Evolutionary conservation across 306 rosid genomes (phyloP).

Genomic region (Acacia crassicarpa): DNA sequence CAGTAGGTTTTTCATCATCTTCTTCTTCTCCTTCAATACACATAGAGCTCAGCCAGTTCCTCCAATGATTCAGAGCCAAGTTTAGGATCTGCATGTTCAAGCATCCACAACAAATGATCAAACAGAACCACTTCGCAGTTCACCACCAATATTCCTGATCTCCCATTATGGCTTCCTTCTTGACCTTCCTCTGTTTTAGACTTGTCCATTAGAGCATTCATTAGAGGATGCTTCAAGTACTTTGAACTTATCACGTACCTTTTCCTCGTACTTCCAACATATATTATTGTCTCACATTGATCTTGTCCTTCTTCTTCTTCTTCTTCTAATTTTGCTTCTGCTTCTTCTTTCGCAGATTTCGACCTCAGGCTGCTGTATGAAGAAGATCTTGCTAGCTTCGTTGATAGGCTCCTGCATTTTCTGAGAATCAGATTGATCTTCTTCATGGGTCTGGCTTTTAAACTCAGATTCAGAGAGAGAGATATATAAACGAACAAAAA

Average conservation of each 20-base stretch:
- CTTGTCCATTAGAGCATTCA: conserved; percentile 70
- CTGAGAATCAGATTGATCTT: conserved; percentile 67
- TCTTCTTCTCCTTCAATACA: conserved; percentile 34
- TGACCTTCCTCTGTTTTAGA: conserved; percentile 41
- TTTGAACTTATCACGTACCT: conserved; percentile 64
- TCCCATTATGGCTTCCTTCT: conserved; percentile 20
- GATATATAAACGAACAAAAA: conserved; percentile 20
- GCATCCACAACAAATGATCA: conserved; percentile 92
- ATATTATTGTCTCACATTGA: conserved; percentile 41
- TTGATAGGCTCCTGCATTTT: conserved; percentile 89
- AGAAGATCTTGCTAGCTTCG: conserved; percentile 75
- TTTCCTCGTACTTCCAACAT: conserved; percentile 83
- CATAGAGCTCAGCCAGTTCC: conserved; percentile 86
- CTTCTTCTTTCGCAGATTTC: conserved; percentile 55
- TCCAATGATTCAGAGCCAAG: conserved; percentile 73
- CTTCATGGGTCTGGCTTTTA: conserved; percentile 46
- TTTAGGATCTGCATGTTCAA: conserved; percentile 78
- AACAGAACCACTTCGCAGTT: conserved; percentile 89
- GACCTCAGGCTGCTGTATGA: conserved; percentile 74
- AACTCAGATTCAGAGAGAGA: conserved; percentile 13
- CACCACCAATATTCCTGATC: conserved; percentile 45
- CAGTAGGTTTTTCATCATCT: background rate
- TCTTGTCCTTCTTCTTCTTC: conserved; percentile 29
- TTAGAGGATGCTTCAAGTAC: conserved; percentile 67
- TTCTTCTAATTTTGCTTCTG: background rate